Evolutionary conservation across 352 stramenopile genomes (phyloP).

Genomic region (Globisporangium radiosum): DNA sequence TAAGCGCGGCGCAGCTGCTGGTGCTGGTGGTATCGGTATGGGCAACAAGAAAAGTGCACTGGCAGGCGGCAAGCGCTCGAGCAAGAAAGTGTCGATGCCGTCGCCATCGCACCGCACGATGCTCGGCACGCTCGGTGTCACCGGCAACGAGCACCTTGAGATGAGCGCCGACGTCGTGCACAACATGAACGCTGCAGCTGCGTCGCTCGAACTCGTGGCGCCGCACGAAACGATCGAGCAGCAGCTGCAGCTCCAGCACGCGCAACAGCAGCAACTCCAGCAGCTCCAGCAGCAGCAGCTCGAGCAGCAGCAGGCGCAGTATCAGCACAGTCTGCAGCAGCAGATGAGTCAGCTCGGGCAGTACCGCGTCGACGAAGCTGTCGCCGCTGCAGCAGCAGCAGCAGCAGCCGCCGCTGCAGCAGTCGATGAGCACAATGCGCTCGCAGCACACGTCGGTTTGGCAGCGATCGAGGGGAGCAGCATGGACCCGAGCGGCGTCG

Average conservation of each 20-base stretch:
- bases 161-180: background rate
- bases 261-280: no score
- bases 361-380: background rate
- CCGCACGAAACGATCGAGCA: background rate
- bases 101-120: background rate
- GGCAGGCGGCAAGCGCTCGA: conserved; percentile 3
- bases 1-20: background rate
- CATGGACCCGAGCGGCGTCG: background rate
- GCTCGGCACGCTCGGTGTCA: background rate
- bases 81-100: conserved; percentile 6
- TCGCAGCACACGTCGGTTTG: background rate
- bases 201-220: background rate
- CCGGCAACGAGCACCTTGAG: background rate
- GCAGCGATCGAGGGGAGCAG: no score
- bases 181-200: background rate
- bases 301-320: background rate
- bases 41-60: background rate
- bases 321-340: background rate
- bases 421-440: background rate
- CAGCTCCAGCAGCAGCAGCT: background rate
- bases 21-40: background rate
- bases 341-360: background rate
- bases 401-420: background rate
- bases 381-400: background rate
- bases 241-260: background rate